Percentiles rank a stretch among this genome's conserved stretches.
Conservation (phyloP, 768 basidiomycete genomes). For the Psilocybe tampanensis region DNA sequence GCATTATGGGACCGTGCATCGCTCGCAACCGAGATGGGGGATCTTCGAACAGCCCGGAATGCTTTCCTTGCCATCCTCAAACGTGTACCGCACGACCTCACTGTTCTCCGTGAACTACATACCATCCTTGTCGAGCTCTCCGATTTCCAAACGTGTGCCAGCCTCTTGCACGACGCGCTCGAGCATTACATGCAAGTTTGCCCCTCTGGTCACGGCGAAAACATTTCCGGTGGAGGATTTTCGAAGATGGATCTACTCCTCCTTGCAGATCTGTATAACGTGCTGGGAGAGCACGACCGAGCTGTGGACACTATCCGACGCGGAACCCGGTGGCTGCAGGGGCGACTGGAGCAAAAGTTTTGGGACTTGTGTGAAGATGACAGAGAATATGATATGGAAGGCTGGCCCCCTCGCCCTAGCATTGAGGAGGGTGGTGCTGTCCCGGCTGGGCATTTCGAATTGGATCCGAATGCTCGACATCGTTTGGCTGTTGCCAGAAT, state of each 20-base stretch:
- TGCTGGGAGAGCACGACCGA: conserved; percentile 64
- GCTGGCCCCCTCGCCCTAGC: conserved; percentile 24
- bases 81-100: conserved; percentile 77
- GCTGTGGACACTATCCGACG: conserved; percentile 70
- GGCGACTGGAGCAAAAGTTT: conserved; percentile 65
- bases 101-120: conserved; percentile 76
- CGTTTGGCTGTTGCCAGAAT: conserved; percentile 83
- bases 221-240: conserved; percentile 52
- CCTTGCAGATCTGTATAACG: conserved; percentile 83
- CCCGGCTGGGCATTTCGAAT: conserved; percentile 56
- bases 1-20: conserved; percentile 90
- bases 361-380: conserved; percentile 90
- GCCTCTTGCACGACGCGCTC: conserved; percentile 75
- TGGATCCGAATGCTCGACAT: conserved; percentile 82
- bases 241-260: conserved; percentile 73
- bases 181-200: conserved; percentile 59
- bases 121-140: conserved; percentile 74
- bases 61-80: conserved; percentile 74
- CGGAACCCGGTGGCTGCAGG: conserved; percentile 93
- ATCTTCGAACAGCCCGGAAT: conserved; percentile 62
- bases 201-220: conserved; percentile 43
- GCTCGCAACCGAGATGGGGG: conserved; percentile 75
- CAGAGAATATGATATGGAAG: conserved; percentile 75
- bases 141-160: conserved; percentile 64
- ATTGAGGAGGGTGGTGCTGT: conserved; percentile 46